Evolutionary conservation across 2,329 filamentous ascomycete genomes (phyloP).

Genomic region (Aspergillus pseudoviridinutans): DNA sequence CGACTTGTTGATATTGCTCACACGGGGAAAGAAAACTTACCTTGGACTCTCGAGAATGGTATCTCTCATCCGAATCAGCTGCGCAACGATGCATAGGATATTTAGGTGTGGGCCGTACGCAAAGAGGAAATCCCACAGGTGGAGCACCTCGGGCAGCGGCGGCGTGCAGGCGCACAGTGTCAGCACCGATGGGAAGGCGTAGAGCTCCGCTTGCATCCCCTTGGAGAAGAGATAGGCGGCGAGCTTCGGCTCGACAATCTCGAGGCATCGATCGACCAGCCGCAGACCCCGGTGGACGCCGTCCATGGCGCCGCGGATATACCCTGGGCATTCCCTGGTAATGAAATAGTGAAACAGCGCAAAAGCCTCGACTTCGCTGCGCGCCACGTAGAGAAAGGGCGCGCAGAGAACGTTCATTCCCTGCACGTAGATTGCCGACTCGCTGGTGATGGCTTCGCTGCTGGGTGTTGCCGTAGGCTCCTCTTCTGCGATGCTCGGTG

Average conservation of each 20-base stretch:
- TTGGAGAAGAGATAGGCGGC: slow-evolving; percentile 80
- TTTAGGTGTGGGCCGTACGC: slow-evolving; percentile 94
- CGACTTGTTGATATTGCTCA: slow-evolving; percentile 2
- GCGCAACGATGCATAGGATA: slow-evolving; percentile 92
- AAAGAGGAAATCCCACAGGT: slow-evolving; percentile 95
- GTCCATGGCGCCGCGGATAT: slow-evolving; percentile 94
- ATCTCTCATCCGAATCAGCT: slow-evolving; percentile 82
- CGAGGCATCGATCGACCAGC: slow-evolving; percentile 85
- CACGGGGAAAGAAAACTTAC: slow-evolving; percentile 45
- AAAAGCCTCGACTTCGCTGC: slow-evolving; percentile 92
- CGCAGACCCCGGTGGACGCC: slow-evolving; percentile 90
- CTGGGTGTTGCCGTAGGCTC: slow-evolving; percentile 40
- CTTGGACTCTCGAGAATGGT: slow-evolving; percentile 78
- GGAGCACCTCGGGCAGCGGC: slow-evolving; percentile 84
- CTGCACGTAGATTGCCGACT: slow-evolving; percentile 88
- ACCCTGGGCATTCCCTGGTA: slow-evolving; percentile 83
- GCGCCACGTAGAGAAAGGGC: slow-evolving; percentile 89
- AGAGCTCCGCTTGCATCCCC: slow-evolving; percentile 86
- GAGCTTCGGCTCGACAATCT: slow-evolving; percentile 86
- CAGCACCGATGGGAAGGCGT: slow-evolving; percentile 91
- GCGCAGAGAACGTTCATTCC: slow-evolving; percentile 98
- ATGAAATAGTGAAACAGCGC: slow-evolving; percentile 85
- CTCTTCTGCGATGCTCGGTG: slow-evolving; percentile 37
- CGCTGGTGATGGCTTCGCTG: slow-evolving; percentile 43
- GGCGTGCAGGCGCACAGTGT: slow-evolving; percentile 95